Conservation (phyloP, 345 rosid genomes). For the Odontarrhena argentea region DNA sequence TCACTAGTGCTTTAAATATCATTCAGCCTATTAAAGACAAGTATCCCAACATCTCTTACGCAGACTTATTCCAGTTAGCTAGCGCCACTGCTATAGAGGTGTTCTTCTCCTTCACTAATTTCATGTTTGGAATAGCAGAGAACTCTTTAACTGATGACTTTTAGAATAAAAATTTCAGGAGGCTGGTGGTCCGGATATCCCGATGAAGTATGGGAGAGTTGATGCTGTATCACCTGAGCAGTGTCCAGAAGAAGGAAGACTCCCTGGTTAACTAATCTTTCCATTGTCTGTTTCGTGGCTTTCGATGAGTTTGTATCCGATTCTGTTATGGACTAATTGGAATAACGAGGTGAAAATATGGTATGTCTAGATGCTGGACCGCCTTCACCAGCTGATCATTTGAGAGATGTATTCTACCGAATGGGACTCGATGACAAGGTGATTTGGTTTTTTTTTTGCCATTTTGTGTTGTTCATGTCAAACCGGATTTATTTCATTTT, state of each 20-base stretch:
- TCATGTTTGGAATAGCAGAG: background rate
- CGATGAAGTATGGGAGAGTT: slow-evolving; percentile 94
- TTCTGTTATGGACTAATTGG: slow-evolving; percentile 1
- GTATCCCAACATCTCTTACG: slow-evolving; percentile 75
- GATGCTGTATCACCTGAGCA: slow-evolving; percentile 72
- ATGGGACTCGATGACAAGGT: slow-evolving; percentile 96
- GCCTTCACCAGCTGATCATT: slow-evolving; percentile 81
- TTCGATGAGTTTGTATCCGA: slow-evolving; percentile 9
- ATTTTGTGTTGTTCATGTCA: slow-evolving; percentile 2
- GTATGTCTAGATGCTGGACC: slow-evolving; percentile 77
- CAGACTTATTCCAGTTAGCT: slow-evolving; percentile 95
- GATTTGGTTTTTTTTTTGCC: background rate
- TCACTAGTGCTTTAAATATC: slow-evolving; percentile 77
- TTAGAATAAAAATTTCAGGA: slow-evolving; percentile 52
- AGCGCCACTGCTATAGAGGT: slow-evolving; percentile 96
- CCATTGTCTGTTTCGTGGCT: slow-evolving; percentile 35
- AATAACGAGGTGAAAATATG: slow-evolving; percentile 14
- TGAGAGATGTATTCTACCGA: slow-evolving; percentile 81
- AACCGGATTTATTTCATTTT: background rate
- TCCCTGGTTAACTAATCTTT: slow-evolving; percentile 72
- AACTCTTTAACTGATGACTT: slow-evolving; percentile 30
- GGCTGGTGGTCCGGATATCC: slow-evolving; percentile 90
- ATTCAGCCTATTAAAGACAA: slow-evolving; percentile 81
- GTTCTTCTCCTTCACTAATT: slow-evolving; percentile 13
- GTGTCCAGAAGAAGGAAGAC: slow-evolving; percentile 98